These are phyloP conservation scores for Ophiostoma ips DNA, from an alignment of 2,329 filamentous ascomycete species.

Conservation along the genomic window DNA sequence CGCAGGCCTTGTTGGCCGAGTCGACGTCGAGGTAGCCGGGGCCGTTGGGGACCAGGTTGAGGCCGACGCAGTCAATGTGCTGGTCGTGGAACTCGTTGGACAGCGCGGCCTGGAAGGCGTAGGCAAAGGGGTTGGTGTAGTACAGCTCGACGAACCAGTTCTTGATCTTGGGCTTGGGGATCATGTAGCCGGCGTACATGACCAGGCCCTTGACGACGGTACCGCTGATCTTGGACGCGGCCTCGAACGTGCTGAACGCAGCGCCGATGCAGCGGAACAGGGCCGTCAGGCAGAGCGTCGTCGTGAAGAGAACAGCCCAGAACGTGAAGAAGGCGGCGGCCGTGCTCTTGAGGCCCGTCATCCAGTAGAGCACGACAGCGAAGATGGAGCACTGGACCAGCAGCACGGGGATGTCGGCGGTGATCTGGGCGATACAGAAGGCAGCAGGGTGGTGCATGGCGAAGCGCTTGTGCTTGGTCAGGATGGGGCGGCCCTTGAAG, in stretches of 20 bases:
- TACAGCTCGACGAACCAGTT: constrained; percentile 56
- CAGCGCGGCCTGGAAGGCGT: constrained; percentile 48
- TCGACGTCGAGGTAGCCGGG: constrained; percentile 29
- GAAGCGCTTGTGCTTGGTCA: constrained; percentile 36
- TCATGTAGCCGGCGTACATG: constrained; percentile 54
- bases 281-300: constrained; percentile 44
- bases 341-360: constrained; percentile 54
- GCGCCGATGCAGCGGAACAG: constrained; percentile 47
- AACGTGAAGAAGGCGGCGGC: constrained; percentile 55
- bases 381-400: constrained; percentile 52
- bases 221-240: constrained; percentile 45
- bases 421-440: constrained; percentile 42
- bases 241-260: constrained; percentile 45
- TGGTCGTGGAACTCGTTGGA: constrained; percentile 40
- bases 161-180: constrained; percentile 50
- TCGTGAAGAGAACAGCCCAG: constrained; percentile 38
- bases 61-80: constrained; percentile 33
- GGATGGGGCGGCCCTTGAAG: constrained; percentile 45
- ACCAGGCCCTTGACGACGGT: constrained; percentile 47
- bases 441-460: constrained; percentile 40
- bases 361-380: constrained; percentile 62
- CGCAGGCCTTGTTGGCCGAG: constrained; percentile 33
- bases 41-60: constrained; percentile 37
- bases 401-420: constrained; percentile 47
- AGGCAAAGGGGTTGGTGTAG: constrained; percentile 50